A percentile compares a stretch with the other conserved stretches of the same genome.
phyloP scores from a whole-genome alignment of 1,139 yeast genomes.

The Candida tropicalis region DNA sequence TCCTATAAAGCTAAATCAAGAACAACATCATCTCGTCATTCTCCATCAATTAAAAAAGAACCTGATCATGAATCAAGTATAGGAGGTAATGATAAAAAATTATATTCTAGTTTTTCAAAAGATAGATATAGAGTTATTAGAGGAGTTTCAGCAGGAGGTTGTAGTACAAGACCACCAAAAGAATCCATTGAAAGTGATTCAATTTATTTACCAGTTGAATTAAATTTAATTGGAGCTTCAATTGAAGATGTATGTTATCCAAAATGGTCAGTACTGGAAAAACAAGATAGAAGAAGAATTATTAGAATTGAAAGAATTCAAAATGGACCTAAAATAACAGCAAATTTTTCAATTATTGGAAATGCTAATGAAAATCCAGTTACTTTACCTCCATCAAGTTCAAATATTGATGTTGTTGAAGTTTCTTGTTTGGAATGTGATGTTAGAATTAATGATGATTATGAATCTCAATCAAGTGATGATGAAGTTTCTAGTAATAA shows the following conservation, averaged over 20 bases:
- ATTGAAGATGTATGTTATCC: constrained; percentile 53
- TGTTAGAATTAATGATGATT: constrained; percentile 31
- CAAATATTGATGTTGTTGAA: constrained; percentile 53
- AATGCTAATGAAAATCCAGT: constrained; percentile 51
- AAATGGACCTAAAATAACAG: constrained; percentile 46
- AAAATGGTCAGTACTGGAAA: constrained; percentile 50
- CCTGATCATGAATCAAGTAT: neutral
- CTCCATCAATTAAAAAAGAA: constrained; percentile 6
- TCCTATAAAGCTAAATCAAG: constrained; percentile 2
- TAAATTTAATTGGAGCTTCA: constrained; percentile 46
- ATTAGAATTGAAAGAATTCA: constrained; percentile 60
- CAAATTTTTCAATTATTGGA: constrained; percentile 54
- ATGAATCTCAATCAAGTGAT: constrained; percentile 23
- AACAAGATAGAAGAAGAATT: constrained; percentile 54
- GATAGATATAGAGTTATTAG: constrained; percentile 49
- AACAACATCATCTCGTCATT: constrained; percentile 1
- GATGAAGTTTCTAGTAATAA: constrained; percentile 23
- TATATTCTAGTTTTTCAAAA: neutral
- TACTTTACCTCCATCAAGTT: constrained; percentile 33
- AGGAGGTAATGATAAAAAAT: constrained; percentile 1
- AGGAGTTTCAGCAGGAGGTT: constrained; percentile 63
- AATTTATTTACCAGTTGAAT: constrained; percentile 47
- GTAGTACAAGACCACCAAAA: constrained; percentile 58
- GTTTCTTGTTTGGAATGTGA: constrained; percentile 59
- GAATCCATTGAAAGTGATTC: constrained; percentile 34